phyloP scores from a whole-genome alignment of 2,329 filamentous ascomycete species.

The Polychaeton citri region DNA sequence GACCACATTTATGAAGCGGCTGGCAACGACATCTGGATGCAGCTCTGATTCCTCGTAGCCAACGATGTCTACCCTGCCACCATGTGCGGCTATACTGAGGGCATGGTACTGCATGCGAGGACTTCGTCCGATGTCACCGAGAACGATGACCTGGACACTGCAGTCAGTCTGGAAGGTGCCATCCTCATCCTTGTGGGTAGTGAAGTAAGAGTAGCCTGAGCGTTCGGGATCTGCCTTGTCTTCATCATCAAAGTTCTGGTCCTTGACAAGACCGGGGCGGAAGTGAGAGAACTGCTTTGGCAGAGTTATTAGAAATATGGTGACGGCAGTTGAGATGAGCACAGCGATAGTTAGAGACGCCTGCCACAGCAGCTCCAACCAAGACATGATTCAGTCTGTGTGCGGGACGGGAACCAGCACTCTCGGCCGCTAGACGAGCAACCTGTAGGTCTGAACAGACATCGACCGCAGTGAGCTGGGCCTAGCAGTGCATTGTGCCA shows the following conservation, averaged over 20 bases:
- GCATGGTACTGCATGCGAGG: conserved; percentile 99
- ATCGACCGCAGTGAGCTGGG: too few relatives aligned
- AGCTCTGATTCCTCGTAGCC: conserved; percentile 79
- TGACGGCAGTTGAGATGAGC: conserved; percentile 32
- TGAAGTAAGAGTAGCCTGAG: conserved; percentile 20
- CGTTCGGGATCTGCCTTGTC: conserved; percentile 12
- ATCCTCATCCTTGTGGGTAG: conserved; percentile 6
- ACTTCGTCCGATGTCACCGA: conserved; percentile 90
- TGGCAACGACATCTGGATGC: conserved; percentile 61
- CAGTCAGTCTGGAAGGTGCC: conserved; percentile 25
- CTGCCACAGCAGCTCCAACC: conserved; percentile 17
- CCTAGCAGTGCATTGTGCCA: too few relatives aligned
- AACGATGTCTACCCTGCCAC: conserved; percentile 68
- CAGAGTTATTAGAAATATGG: conserved; percentile 37
- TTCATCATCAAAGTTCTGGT: conserved; percentile 16
- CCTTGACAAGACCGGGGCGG: conserved; percentile 11
- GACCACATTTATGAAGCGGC: conserved; percentile 56
- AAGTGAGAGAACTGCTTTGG: conserved; percentile 39
- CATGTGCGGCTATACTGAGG: conserved; percentile 73
- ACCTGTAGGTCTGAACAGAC: too few relatives aligned
- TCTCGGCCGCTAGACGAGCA: too few relatives aligned
- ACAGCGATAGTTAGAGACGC: conserved; percentile 28
- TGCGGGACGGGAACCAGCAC: too few relatives aligned
- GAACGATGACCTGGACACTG: conserved; percentile 69
- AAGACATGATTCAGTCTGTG: too few relatives aligned